Conservation (phyloP, 768 basidiomycete species). For the Tephrocybe sp. region DNA sequence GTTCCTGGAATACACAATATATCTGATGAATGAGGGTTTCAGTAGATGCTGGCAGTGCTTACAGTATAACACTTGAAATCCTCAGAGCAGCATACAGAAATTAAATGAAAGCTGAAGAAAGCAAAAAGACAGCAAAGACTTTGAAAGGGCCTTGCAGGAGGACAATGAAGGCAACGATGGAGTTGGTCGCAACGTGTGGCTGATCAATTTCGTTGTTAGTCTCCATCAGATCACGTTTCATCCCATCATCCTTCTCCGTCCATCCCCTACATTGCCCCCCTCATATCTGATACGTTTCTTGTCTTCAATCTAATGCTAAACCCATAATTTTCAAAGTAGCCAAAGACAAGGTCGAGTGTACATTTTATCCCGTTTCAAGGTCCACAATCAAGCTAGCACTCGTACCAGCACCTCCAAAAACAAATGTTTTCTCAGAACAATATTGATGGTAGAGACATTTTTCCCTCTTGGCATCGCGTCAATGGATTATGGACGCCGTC, state of each 20-base stretch:
- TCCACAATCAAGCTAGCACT: no score
- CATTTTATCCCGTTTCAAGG: no score
- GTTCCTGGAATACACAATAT: constrained; percentile 9
- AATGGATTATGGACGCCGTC: no score
- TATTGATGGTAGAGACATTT: no score
- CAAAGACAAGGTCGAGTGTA: no score
- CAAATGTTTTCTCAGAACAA: no score
- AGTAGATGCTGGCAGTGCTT: not conserved
- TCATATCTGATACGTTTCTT: not conserved
- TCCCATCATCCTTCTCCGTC: not conserved
- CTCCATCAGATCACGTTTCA: constrained; percentile 14
- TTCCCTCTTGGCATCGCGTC: no score
- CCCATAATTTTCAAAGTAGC: no score
- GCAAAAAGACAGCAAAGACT: not conserved
- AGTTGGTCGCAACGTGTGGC: constrained; percentile 10
- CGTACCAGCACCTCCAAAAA: no score
- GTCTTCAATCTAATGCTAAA: no score
- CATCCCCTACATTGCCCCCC: not conserved
- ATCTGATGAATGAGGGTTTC: constrained; percentile 13
- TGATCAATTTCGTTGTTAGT: constrained; percentile 11
- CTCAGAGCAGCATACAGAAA: constrained; percentile 16
- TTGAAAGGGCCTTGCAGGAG: not conserved
- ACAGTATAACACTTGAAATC: not conserved
- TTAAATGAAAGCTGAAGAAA: not conserved
- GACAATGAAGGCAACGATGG: constrained; percentile 2